These are phyloP conservation scores for Coemansia sp. DNA, from an alignment of 192 early-diverging fungal species.

Conservation along the genomic window DNA sequence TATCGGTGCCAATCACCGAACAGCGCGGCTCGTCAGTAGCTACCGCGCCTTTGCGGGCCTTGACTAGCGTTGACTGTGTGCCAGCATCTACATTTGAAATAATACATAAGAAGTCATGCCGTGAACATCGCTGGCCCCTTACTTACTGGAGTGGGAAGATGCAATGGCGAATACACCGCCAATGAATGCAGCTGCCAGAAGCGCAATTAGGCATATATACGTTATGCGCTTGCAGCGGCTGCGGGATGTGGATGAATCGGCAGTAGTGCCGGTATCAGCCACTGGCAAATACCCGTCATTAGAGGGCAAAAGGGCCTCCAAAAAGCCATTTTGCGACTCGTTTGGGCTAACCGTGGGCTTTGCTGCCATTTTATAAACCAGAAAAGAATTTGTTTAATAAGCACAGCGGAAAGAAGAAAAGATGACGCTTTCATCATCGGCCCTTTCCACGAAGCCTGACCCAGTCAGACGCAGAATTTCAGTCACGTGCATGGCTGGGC, in stretches of 20 bases:
- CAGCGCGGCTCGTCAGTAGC: slow-evolving; percentile 68
- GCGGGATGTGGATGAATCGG: background rate
- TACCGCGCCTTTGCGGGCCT: slow-evolving; percentile 59
- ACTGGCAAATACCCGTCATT: slow-evolving; percentile 1
- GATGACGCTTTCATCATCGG: background rate
- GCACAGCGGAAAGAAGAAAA: background rate
- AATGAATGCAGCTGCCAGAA: slow-evolving; percentile 20
- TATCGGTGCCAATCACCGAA: slow-evolving; percentile 66
- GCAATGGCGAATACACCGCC: slow-evolving; percentile 21
- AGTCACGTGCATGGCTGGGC: slow-evolving; percentile 2
- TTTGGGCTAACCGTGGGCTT: background rate
- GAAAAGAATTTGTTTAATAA: background rate
- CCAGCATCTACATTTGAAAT: slow-evolving; percentile 10
- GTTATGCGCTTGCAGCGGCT: slow-evolving; percentile 7
- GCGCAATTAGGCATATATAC: slow-evolving; percentile 2
- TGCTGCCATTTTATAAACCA: slow-evolving; percentile 3
- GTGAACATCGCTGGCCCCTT: background rate
- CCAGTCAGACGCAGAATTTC: background rate
- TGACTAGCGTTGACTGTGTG: slow-evolving; percentile 34
- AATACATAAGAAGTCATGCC: no score
- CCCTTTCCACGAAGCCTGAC: background rate
- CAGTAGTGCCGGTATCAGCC: slow-evolving; percentile 4
- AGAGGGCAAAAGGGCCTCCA: slow-evolving; percentile 12
- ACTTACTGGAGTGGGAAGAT: slow-evolving; percentile 12
- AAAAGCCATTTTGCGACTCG: slow-evolving; percentile 7